These are phyloP conservation scores for Podaxis sp. DNA, from an alignment of 768 basidiomycete species.

Conservation along the genomic window DNA sequence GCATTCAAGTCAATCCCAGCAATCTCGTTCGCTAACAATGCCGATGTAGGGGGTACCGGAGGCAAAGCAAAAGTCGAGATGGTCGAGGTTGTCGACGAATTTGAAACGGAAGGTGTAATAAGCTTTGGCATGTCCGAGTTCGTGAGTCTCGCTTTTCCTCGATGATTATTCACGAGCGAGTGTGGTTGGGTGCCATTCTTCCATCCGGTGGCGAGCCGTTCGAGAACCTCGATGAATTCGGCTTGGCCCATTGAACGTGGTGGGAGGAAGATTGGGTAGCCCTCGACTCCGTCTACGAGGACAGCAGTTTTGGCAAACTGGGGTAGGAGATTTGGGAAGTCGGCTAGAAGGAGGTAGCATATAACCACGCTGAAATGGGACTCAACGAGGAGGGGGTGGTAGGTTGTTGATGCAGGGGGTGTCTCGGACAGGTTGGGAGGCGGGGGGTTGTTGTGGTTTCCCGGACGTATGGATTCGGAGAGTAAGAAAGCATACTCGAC, in stretches of 20 bases:
- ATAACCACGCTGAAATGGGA: slow-evolving; percentile 80
- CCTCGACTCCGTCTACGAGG: slow-evolving; percentile 80
- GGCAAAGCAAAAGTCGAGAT: not conserved
- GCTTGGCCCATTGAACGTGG: slow-evolving; percentile 89
- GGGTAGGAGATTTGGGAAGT: slow-evolving; percentile 60
- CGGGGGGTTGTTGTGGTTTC: slow-evolving; percentile 38
- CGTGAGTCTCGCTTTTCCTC: slow-evolving; percentile 41
- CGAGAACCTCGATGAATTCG: slow-evolving; percentile 83
- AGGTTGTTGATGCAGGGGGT: slow-evolving; percentile 78
- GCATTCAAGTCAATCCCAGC: slow-evolving; percentile 5
- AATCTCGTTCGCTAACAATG: slow-evolving; percentile 10
- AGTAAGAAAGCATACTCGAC: slow-evolving; percentile 68
- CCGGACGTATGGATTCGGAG: slow-evolving; percentile 66
- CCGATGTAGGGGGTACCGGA: slow-evolving; percentile 3
- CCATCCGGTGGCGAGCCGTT: slow-evolving; percentile 81
- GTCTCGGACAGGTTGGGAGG: slow-evolving; percentile 35
- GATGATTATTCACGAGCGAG: slow-evolving; percentile 34
- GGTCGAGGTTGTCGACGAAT: not conserved
- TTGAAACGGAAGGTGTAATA: slow-evolving; percentile 22
- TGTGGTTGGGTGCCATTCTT: slow-evolving; percentile 59
- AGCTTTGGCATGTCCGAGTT: slow-evolving; percentile 30
- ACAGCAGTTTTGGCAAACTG: slow-evolving; percentile 65
- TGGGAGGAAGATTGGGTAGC: slow-evolving; percentile 85
- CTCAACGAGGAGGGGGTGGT: slow-evolving; percentile 88
- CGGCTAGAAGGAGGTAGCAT: slow-evolving; percentile 74